Base-by-base conservation (phyloP, 2,329 filamentous ascomycete genomes). In the Cladobotryum protrusum region DNA sequence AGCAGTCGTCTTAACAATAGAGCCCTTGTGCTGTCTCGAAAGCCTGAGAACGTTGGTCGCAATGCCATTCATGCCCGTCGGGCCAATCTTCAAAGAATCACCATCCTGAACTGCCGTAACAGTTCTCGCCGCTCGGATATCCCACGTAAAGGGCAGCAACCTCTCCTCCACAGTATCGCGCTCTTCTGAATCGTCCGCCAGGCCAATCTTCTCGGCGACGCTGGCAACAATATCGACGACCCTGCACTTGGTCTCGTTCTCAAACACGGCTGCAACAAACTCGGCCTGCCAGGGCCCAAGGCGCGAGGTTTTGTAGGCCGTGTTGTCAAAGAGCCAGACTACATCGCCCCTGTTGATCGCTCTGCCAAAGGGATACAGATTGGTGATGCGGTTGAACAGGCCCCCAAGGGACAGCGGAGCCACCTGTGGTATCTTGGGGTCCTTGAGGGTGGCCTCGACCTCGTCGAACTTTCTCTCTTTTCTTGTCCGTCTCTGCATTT, bases 311-410 rank as follows among this genome's bases (percentile, higher is more conserved):
- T 81, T 80, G 64, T 86, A 92, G 4, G 90, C 91, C 3, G 87
- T 92, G 61, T 93, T 96, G 71, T 97, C 90, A 43, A 96, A 74
- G 7, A 96, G 73, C 92, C 92, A 96, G 37, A 96, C 83, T 13
- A 80, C 82, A 64, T 96, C 86, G 36, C 79, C 70, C 14, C 75
- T 73, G 48, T 82, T 77, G 43, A 89, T 78, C 33, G 75, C 71
- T 42, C 77, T 77, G 1, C 78, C 74, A 12, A 84, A 70, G 1
- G 85, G 83, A 60, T 83, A 85, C 50, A 64, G 64, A 44, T 66
- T 64, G 18, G 76, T 74, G 1, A 83, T 65, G 48, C 75, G 74
- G 2, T 75, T 76, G 20, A 83, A 62, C 43, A 78, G 48, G 33
- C 71, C 63, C 33, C 66, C 56, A 11, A 63, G 54, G 17, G 50